Evolutionary conservation across 768 basidiomycete species (phyloP).

Genomic region (Suillus spraguei): DNA sequence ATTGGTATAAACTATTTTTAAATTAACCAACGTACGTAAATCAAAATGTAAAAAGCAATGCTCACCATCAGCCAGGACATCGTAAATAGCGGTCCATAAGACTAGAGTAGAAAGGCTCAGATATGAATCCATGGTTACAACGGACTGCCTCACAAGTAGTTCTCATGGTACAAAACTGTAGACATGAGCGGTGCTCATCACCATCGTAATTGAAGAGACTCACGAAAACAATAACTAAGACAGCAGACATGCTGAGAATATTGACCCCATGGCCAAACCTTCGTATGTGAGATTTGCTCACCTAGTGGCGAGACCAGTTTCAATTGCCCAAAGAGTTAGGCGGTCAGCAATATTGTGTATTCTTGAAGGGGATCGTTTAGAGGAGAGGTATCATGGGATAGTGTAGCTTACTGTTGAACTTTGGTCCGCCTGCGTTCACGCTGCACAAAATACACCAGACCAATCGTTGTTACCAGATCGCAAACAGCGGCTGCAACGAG

Average conservation of each 20-base stretch:
- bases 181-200: neutral
- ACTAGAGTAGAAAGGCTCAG: conserved; percentile 2
- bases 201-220: neutral
- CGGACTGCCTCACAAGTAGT: neutral
- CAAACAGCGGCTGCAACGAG: conserved; percentile 10
- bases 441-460: conserved; percentile 13
- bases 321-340: conserved; percentile 5
- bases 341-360: neutral
- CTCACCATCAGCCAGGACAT: conserved; percentile 12
- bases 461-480: conserved; percentile 10
- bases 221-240: conserved; percentile 9
- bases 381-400: neutral
- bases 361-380: neutral
- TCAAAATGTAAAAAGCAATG: neutral
- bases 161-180: conserved; percentile 1
- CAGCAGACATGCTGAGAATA: conserved; percentile 7
- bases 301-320: conserved; percentile 8
- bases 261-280: neutral
- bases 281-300: neutral
- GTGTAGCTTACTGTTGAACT: neutral
- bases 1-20: conserved; percentile 2
- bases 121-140: neutral
- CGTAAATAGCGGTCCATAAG: conserved; percentile 10
- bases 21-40: neutral
- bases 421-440: conserved; percentile 3